Percentiles rank a stretch among this genome's conserved stretches.
phyloP scores from a whole-genome alignment of 805 yeast species.

The Sungouiozyma intestinalis region DNA sequence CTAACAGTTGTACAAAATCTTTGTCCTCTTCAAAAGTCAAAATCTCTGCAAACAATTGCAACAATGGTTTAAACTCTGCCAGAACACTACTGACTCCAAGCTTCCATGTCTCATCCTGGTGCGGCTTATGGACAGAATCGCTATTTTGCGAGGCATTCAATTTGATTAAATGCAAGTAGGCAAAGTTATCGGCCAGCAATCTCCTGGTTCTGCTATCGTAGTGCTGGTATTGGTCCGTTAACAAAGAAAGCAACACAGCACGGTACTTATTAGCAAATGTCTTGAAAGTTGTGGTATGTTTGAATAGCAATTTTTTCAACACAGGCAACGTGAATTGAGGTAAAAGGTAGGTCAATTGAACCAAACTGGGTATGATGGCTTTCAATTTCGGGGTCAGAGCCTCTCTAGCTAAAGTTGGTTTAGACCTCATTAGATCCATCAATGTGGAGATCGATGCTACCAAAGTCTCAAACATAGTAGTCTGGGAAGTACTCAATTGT shows the following conservation, averaged over 20 bases:
- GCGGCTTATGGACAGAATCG: conserved; percentile 26
- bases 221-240: conserved; percentile 28
- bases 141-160: conserved; percentile 27
- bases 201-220: conserved; percentile 33
- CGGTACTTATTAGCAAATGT: conserved; percentile 63
- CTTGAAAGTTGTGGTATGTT: conserved; percentile 71
- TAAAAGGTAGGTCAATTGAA: conserved; percentile 35
- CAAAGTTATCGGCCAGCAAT: conserved; percentile 40
- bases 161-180: conserved; percentile 46
- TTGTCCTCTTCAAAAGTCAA: conserved; percentile 48
- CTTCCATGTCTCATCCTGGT: conserved; percentile 38
- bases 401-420: conserved; percentile 78
- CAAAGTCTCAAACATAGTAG: conserved; percentile 20
- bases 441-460: conserved; percentile 23
- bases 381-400: conserved; percentile 70
- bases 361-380: conserved; percentile 42
- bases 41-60: conserved; percentile 48
- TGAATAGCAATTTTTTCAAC: conserved; percentile 35
- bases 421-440: conserved; percentile 49
- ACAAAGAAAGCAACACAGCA: conserved; percentile 31
- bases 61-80: conserved; percentile 43
- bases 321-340: conserved; percentile 32
- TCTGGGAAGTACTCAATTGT: conserved; percentile 13
- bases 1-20: conserved; percentile 34
- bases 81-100: conserved; percentile 38